These are phyloP conservation scores for Trypanosoma conorhini DNA, from an alignment of 208 protist species.

Conservation along the genomic window DNA sequence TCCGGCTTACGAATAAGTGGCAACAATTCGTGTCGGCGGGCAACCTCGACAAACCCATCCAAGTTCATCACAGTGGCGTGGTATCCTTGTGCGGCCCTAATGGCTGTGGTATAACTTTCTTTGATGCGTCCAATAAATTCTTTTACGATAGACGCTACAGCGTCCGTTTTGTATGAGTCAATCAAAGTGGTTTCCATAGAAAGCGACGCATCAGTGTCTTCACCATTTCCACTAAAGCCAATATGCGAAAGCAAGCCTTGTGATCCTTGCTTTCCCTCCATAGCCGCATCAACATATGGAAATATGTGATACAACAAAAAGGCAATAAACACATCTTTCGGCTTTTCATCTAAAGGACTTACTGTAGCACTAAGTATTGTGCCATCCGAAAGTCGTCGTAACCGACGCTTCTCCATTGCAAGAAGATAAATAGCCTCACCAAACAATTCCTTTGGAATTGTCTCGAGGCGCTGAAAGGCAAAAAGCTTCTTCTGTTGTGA, in stretches of 20 bases:
- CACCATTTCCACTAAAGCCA: background rate
- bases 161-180: constrained; percentile 33
- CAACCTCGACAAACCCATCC: constrained; percentile 42
- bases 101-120: constrained; percentile 32
- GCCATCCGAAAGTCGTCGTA: constrained; percentile 14
- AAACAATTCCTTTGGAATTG: constrained; percentile 33
- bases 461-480: constrained; percentile 36
- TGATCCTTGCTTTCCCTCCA: constrained; percentile 17
- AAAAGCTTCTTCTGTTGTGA: constrained; percentile 28
- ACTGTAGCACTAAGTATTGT: background rate
- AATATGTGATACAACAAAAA: constrained; percentile 46
- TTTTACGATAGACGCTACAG: constrained; percentile 33
- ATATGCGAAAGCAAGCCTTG: background rate
- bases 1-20: constrained; percentile 46
- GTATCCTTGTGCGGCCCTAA: constrained; percentile 24
- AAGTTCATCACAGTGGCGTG: constrained; percentile 37
- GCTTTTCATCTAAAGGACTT: constrained; percentile 20
- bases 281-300: constrained; percentile 27
- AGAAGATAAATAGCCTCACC: constrained; percentile 30
- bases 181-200: constrained; percentile 8
- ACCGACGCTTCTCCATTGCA: constrained; percentile 25
- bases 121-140: constrained; percentile 43
- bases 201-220: constrained; percentile 1
- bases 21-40: constrained; percentile 41
- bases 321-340: constrained; percentile 23